phyloP scores from a whole-genome alignment of 225 moss, liverwort and hornwort species.

The Thuidium tamariscinum region DNA sequence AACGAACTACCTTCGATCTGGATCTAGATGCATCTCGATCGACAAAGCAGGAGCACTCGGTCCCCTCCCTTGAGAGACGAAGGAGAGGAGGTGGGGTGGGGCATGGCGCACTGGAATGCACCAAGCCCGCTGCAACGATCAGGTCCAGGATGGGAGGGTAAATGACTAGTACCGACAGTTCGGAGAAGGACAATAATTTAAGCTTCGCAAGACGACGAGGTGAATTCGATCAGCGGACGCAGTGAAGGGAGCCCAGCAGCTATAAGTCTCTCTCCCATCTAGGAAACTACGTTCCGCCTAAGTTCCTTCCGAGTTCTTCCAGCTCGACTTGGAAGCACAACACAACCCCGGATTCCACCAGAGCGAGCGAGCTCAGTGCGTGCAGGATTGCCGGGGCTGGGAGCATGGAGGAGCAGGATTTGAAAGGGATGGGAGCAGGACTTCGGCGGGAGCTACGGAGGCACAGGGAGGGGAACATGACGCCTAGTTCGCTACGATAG shows the following conservation, averaged over 20 bases:
- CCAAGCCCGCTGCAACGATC: background rate
- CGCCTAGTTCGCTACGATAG: background rate
- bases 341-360: background rate
- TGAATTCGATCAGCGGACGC: background rate
- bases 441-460: background rate
- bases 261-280: background rate
- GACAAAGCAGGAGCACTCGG: background rate
- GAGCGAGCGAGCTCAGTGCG: background rate
- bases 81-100: background rate
- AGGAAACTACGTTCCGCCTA: background rate
- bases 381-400: background rate
- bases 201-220: background rate
- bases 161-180: background rate
- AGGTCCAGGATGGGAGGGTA: background rate
- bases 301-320: background rate
- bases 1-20: background rate
- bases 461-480: background rate
- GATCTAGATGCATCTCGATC: background rate
- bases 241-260: background rate
- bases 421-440: background rate
- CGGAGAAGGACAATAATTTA: background rate
- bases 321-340: background rate
- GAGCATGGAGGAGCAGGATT: background rate
- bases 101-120: background rate
- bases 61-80: background rate